phyloP scores from a whole-genome alignment of 2,329 filamentous ascomycete genomes.

The Scytalidium lignicola region DNA sequence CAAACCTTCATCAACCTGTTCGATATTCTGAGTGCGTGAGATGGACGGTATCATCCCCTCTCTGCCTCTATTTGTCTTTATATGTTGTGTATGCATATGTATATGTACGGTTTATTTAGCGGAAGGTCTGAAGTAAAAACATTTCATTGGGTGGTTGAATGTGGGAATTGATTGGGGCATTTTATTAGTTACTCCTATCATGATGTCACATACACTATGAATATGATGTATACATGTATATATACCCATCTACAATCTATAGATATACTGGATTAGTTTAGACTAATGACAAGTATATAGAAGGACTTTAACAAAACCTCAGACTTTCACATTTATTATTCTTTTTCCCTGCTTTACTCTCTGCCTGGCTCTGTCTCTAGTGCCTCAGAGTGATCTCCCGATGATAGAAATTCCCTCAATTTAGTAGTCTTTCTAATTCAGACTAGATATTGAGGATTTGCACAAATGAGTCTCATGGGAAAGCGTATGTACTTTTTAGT shows the following conservation, averaged over 20 bases:
- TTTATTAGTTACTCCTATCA: background rate
- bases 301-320: background rate
- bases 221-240: background rate
- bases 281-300: background rate
- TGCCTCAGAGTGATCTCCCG: too few species aligned
- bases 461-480: too few species aligned
- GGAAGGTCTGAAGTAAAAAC: background rate
- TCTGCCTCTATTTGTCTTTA: background rate
- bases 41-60: background rate
- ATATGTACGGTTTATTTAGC: background rate
- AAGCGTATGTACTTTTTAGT: too few species aligned
- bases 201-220: background rate
- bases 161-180: background rate
- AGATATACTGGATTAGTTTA: background rate
- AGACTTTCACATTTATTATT: background rate
- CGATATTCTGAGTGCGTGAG: background rate
- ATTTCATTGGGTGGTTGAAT: background rate
- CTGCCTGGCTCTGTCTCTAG: too few species aligned
- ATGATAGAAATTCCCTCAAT: too few species aligned
- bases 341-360: too few species aligned
- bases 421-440: too few species aligned
- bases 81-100: background rate
- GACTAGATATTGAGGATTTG: too few species aligned
- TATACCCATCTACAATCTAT: background rate
- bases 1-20: background rate